Base-by-base conservation (phyloP, 352 stramenopile species). In the Phytopythium montanum region DNA sequence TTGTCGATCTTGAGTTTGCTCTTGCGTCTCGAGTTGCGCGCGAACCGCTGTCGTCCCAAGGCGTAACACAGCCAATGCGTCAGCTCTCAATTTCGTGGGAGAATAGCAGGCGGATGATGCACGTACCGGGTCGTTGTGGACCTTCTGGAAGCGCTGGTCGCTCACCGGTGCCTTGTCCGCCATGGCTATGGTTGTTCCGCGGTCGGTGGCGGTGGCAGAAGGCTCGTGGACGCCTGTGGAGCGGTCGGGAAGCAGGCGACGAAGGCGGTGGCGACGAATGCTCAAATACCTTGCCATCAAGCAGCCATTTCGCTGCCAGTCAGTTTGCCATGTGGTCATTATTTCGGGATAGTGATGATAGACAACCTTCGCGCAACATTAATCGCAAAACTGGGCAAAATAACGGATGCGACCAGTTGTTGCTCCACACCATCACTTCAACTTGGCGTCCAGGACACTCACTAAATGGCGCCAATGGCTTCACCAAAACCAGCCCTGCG, bases 1-100 rank as follows among this genome's bases (percentile, higher is more conserved):
- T 81, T 60, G 65, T 95, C 86, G 56, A 95, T 83, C 72, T 93
- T 67, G 31, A 95, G 65, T 66, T 94, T 93, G 75, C 65, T 92
- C 62, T 89, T 90, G 59, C 85, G 85, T 70, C 81, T 90, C 33
- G 75, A 87, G 42, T 82, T 78, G 41, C 82, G 81, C 19, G 82
- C 82, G 71, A 95, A 95, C 36, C 86, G 76, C 74, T 90, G 29
- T 5, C 31, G 13, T 16, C 38, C 18, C 36, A 42, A 42, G 36
- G 25, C 10, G 36, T 4, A 42, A 7, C 7, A 42, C 36, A 42
- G 14, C 12, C 10, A 36, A 10, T 13, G n/a, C n/a, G 42, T 49
- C 0, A 49, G 42, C 19, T 28, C 21, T 6, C 21, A 3, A 36
- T 36, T 6, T 10, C 31, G 13, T 36, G 31, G 31, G 5, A 36